Evolutionary conservation across 345 rosid species (phyloP), one percentile per base, ranked within the genome.

Genomic region (Citrus sp.): DNA sequence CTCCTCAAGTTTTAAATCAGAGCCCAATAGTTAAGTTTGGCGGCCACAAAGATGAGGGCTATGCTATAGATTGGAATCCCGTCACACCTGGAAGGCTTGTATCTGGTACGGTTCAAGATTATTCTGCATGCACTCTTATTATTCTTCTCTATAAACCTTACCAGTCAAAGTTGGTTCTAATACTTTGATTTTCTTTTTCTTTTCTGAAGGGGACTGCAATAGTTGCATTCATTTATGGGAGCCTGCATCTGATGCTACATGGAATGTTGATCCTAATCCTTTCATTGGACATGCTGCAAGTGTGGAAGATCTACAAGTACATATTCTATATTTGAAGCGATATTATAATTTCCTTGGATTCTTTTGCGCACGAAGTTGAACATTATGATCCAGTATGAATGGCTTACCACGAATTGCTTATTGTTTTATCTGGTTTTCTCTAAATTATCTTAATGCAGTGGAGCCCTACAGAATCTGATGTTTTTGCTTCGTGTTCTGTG

Each of bases 41-140:
- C 0, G 97, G 97, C 77, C 98, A 96, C 85, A 96, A 91, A 85
- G 97, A 92, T 67, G 98, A 96, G 92, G 99, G 97, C 46, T 94
- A 87, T 84, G 94, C 95, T 28, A 74, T 94, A 69, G 99, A 96
- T 81, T 96, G 99, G 99, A 94, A 93, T 86, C 95, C 95, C 83
- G 83, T 90, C 51, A 86, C 88, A 4, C 75, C 91, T 55, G 98
- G 99, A 87, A 89, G 94, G 84, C 97, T 96, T 68, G 85, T 90
- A 72, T 84, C 99, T 40, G 99, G 99, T 96, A 90, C 40, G 67
- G 32, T 63, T 62, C 27, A 63, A 34, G 32, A 40, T 40, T 77
- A 30, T 77, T 34, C 16, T 9, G 70, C 40, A 67, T 63, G 38
- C 30, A 16, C 10, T 19, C 46, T 21, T 4, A 9, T 74, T n/a